Evolutionary conservation across 164 flowering plant species (phyloP), one percentile per base, ranked within the genome.

Genomic region (Protea cynaroides): DNA sequence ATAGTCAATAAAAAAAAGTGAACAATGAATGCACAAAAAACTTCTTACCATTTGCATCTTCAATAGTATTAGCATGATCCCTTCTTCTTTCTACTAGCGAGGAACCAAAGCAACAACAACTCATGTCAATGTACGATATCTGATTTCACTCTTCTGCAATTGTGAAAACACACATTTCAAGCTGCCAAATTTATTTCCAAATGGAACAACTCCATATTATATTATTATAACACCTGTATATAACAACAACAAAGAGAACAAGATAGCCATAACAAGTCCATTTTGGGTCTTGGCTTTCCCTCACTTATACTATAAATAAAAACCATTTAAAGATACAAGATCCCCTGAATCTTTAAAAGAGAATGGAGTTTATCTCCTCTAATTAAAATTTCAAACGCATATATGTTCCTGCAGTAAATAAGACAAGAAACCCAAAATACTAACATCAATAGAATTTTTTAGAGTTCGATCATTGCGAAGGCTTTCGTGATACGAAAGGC

Each of bases 51-150:
- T 69, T 75, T 47, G 68, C 19, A 4, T 58, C 75, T 1, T 15
- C 34, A 3, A 2, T 3, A 64, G 57, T 34, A 36, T 58, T 34
- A 56, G 51, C 46, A 51, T 59, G 57, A 29, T 37, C 46, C 56
- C 34, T 62, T 58, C 58, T 72, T 56, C 63, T 43, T 56, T 68
- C 59, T 29, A 36, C 14, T 69, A 17, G 23, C 49, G 66, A 70
- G 55, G 66, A 29, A 60, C 84, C 75, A 69, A 84, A 81, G 75
- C 85, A 84, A 66, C 72, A 47, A 67, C 85, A 81, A 69, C 76
- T 71, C 87, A 84, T 84, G 40, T 58, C 67, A 29, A 58, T 14
- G 34, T 12, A 25, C 7, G 21, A 52, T 51, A 9, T 9, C 34
- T 38, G 13, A 12, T 18, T 9, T 25, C 47, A 18, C 19, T 40